These are phyloP conservation scores for Geotrichum australiense DNA, from an alignment of 1,139 yeast genomes.

Conservation along the genomic window DNA sequence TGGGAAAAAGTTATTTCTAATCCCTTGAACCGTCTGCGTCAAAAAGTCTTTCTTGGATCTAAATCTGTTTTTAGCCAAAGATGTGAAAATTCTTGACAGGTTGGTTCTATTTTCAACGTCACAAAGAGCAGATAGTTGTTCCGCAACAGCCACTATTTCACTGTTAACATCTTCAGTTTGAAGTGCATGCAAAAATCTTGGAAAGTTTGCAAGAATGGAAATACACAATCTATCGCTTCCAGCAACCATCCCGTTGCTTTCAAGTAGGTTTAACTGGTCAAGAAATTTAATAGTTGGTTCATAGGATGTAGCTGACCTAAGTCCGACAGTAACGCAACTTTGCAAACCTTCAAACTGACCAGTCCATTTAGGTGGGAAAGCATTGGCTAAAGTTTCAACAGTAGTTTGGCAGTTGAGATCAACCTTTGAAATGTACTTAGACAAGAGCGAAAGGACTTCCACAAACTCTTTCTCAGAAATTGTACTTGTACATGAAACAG, in stretches of 20 bases:
- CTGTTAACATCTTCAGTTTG: constrained; percentile 46
- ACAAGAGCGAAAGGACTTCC: constrained; percentile 74
- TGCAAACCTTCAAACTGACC: constrained; percentile 89
- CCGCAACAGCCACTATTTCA: constrained; percentile 25
- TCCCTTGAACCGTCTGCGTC: constrained; percentile 67
- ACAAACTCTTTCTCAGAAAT: constrained; percentile 90
- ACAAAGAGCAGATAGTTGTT: constrained; percentile 52
- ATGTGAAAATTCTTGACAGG: constrained; percentile 64
- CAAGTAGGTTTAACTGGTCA: constrained; percentile 57
- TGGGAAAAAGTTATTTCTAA: constrained; percentile 65
- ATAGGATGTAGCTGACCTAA: constrained; percentile 73
- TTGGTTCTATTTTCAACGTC: constrained; percentile 50
- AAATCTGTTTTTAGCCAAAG: constrained; percentile 71
- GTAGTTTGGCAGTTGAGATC: constrained; percentile 83
- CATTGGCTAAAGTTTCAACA: constrained; percentile 69
- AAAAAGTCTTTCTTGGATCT: constrained; percentile 84
- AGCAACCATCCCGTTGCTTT: constrained; percentile 74
- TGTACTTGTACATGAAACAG: constrained; percentile 86
- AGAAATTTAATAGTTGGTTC: constrained; percentile 69
- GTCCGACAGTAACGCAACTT: constrained; percentile 67
- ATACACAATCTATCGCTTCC: constrained; percentile 61
- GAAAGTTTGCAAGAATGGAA: constrained; percentile 71
- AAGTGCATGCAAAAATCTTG: constrained; percentile 75
- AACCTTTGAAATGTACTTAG: constrained; percentile 78
- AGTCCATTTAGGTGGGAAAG: constrained; percentile 95